phyloP scores from a whole-genome alignment of 331 rosid genomes.

The Spiraea crenata region DNA sequence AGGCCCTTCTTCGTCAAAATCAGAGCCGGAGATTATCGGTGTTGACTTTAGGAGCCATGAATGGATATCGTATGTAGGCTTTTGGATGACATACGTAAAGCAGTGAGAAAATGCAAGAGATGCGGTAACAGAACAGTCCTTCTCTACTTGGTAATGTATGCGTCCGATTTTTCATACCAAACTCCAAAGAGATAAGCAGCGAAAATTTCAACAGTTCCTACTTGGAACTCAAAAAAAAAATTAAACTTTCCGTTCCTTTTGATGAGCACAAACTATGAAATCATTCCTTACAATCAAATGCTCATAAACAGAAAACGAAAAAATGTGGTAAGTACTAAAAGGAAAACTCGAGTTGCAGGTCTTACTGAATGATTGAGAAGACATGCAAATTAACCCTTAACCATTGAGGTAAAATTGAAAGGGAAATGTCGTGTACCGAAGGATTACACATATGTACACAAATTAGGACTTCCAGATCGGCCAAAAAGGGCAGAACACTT shows the following conservation, averaged over 20 bases:
- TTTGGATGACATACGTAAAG: no score
- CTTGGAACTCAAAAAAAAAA: conserved; percentile 10
- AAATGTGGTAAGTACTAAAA: not conserved
- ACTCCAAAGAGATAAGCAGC: not conserved
- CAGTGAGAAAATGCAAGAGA: no score
- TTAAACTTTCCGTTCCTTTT: not conserved
- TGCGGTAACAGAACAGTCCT: not conserved
- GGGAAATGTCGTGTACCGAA: not conserved
- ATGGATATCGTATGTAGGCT: no score
- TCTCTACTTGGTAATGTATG: not conserved
- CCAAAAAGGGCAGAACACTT: not conserved
- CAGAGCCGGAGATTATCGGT: no score
- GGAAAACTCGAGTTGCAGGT: not conserved
- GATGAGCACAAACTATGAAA: not conserved
- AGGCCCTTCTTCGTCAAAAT: no score
- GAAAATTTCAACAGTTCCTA: not conserved
- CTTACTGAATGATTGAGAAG: conserved; percentile 76
- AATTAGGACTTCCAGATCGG: not conserved
- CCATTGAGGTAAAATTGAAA: not conserved
- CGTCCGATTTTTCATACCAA: no score
- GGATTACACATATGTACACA: not conserved
- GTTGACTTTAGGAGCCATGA: no score
- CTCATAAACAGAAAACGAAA: not conserved
- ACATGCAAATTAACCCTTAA: conserved; percentile 36
- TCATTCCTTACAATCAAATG: not conserved